Evolutionary conservation across 2,329 filamentous ascomycete genomes (phyloP).

Genomic region (Colletotrichum navitas): DNA sequence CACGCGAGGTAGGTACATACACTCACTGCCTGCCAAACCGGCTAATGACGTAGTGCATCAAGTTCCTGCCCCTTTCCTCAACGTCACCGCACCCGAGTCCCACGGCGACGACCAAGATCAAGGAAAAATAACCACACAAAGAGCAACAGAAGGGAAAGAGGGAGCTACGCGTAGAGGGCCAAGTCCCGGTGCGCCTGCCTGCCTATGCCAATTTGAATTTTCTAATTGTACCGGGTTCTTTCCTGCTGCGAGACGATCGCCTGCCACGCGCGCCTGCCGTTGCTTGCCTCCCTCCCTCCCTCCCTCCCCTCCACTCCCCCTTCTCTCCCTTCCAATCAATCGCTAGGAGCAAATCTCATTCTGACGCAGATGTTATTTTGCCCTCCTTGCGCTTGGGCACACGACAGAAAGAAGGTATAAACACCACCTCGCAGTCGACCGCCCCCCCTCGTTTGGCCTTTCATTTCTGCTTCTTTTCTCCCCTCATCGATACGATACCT

Average conservation of each 20-base stretch:
- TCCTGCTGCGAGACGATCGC: slow-evolving; percentile 12
- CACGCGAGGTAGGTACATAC: background rate
- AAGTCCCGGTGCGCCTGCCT: slow-evolving; percentile 28
- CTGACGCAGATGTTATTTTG: slow-evolving; percentile 24
- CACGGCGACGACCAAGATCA: background rate
- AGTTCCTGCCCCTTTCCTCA: slow-evolving; percentile 35
- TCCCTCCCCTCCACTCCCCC: background rate
- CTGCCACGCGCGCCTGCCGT: slow-evolving; percentile 17
- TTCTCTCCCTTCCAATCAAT: slow-evolving; percentile 21
- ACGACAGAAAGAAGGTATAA: slow-evolving; percentile 24
- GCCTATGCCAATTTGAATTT: slow-evolving; percentile 1
- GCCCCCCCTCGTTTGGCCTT: background rate
- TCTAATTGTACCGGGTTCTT: slow-evolving; percentile 2
- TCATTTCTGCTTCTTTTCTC: background rate
- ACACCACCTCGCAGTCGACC: slow-evolving; percentile 27
- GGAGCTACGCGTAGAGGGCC: slow-evolving; percentile 18
- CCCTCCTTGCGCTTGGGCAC: slow-evolving; percentile 2
- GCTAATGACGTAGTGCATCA: slow-evolving; percentile 37
- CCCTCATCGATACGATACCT: slow-evolving; percentile 35
- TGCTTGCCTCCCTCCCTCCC: background rate
- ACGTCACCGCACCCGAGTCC: slow-evolving; percentile 24
- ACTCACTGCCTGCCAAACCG: background rate
- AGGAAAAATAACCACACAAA: slow-evolving; percentile 1
- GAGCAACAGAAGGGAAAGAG: slow-evolving; percentile 14
- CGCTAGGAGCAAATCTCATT: slow-evolving; percentile 19